These are phyloP conservation scores for Pythium utonaiense DNA, from an alignment of 352 stramenopile species.

Conservation along the genomic window DNA sequence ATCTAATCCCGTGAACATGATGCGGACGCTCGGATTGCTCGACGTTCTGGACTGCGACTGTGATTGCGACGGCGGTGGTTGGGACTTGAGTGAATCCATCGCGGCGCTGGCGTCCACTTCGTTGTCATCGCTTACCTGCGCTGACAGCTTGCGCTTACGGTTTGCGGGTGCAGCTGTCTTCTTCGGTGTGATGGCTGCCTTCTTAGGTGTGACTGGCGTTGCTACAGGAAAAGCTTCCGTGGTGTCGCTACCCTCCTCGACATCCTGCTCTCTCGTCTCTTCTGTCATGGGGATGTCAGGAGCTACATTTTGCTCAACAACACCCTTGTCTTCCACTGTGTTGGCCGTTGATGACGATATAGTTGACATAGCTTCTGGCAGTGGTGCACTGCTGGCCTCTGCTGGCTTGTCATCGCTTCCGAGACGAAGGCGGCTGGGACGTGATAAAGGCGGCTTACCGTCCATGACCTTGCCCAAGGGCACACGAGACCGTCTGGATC, in stretches of 20 bases:
- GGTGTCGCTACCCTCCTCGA: background rate
- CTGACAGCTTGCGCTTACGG: background rate
- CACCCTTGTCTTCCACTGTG: no score
- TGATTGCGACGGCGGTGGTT: background rate
- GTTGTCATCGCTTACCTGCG: background rate
- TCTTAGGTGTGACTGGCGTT: background rate
- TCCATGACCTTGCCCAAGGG: background rate
- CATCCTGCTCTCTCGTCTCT: background rate
- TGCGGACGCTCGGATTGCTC: constrained; percentile 23
- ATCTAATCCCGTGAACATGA: constrained; percentile 57
- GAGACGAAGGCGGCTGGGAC: constrained; percentile 7
- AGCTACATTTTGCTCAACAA: no score
- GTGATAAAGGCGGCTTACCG: constrained; percentile 9
- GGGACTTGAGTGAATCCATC: background rate
- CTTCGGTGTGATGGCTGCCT: background rate
- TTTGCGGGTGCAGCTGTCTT: background rate
- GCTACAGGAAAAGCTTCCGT: background rate
- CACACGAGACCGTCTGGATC: constrained; percentile 10
- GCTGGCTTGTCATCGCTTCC: background rate
- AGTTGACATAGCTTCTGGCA: background rate
- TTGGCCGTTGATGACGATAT: no score
- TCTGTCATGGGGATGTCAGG: no score
- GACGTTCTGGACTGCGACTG: background rate
- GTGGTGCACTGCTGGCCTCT: background rate
- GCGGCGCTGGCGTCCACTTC: background rate